Evolutionary conservation across 169 alveolate genomes (phyloP), one percentile per base, ranked within the genome.

Genomic region (Eimeria acervulina): DNA sequence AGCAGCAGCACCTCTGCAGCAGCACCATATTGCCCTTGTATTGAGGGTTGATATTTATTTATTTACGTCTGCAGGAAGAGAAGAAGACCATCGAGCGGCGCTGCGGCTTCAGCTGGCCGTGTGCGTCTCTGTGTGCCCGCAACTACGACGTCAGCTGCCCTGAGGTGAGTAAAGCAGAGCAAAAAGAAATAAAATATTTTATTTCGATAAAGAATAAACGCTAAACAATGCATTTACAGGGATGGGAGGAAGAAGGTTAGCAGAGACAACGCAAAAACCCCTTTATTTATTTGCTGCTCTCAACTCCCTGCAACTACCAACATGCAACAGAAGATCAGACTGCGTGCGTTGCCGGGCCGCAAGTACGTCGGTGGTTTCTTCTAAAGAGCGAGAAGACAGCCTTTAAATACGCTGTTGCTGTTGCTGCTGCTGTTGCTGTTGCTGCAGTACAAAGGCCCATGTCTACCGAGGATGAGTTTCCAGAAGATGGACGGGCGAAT

Each of bases 401-500:
- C 59, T 1, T 51, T 10, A 10, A 51, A 51, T 51, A 10, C 15
- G 59, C 59, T 51, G 59, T 17, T 36, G 2, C 59, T 51, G 59
- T 17, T 51, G 59, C 59, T 36, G 2, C 59, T 51, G 59, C 12
- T 13, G 5, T 7, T 38, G 38, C 2, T 8, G 36, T 17, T 31
- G 38, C 6, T 12, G 19, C 90, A 91, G 95, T 91, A 91, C 52
- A 51, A 42, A 3, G 95, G 95, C 44, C 95, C 95, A 1, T 91
- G 95, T n/a, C 44, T 91, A 66, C 95, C 95, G 44, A 76, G 33
- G 36, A 91, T 91, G 95, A 83, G 90, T 31, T 74, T 91, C n/a
- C 72, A 23, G 19, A 36, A 47, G 66, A 47, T 91, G 89, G 68
- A 61, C 28, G 17, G 38, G 52, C 47, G 23, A 47, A 91, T 91